A percentile compares a stretch with the other conserved stretches of the same genome.
These are phyloP conservation scores for Porogramme epimiltina DNA, from an alignment of 1,284 basidiomycete genomes.

Conservation along the genomic window DNA sequence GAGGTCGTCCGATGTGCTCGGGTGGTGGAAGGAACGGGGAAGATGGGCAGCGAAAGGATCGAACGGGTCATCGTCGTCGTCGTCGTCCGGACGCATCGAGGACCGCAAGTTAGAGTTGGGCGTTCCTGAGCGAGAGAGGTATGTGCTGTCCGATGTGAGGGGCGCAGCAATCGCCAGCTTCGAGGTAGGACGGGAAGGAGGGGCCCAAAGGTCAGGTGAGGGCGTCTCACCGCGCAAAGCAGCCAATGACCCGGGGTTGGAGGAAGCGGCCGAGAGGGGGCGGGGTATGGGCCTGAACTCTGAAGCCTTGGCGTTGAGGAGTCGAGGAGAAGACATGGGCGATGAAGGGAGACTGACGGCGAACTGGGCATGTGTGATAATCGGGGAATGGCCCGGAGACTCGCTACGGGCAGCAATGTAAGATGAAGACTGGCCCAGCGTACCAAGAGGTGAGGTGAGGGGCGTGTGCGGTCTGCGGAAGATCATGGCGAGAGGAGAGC, in stretches of 20 bases:
- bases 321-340: slow-evolving; percentile 51
- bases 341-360: slow-evolving; percentile 68
- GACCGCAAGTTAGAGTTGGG: slow-evolving; percentile 63
- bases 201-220: slow-evolving; percentile 81
- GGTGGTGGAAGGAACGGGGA: slow-evolving; percentile 57
- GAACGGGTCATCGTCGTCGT: slow-evolving; percentile 78
- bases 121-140: slow-evolving; percentile 54
- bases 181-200: slow-evolving; percentile 70
- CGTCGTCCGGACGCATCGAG: slow-evolving; percentile 55
- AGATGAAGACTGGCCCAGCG: slow-evolving; percentile 47
- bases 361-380: slow-evolving; percentile 65
- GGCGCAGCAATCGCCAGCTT: slow-evolving; percentile 90
- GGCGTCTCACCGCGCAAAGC: slow-evolving; percentile 68
- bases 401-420: slow-evolving; percentile 64
- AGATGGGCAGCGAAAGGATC: slow-evolving; percentile 65
- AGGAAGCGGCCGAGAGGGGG: slow-evolving; percentile 72
- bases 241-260: slow-evolving; percentile 59
- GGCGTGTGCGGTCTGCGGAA: slow-evolving; percentile 81
- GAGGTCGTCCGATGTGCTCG: slow-evolving; percentile 63
- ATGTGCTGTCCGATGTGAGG: slow-evolving; percentile 71
- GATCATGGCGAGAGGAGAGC: slow-evolving; percentile 66
- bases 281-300: slow-evolving; percentile 73
- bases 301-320: slow-evolving; percentile 67
- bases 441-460: slow-evolving; percentile 67
- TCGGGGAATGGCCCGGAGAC: slow-evolving; percentile 70